Conservation (phyloP, 2,329 filamentous ascomycete genomes). For the Teratosphaeria nubilosa region DNA sequence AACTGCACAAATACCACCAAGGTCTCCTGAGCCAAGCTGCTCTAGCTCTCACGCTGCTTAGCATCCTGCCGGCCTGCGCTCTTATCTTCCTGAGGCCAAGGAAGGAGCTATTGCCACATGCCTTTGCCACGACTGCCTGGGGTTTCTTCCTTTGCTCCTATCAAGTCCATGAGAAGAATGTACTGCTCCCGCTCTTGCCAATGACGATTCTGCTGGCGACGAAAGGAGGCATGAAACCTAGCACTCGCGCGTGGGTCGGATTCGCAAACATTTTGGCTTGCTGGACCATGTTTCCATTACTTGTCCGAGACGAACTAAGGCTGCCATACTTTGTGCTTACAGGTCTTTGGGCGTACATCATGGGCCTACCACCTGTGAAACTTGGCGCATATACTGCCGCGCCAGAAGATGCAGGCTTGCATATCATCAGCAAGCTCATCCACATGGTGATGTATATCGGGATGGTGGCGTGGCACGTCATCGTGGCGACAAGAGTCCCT, state of each 20-base stretch:
- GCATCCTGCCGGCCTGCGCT: conserved; percentile 69
- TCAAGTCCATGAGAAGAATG: conserved; percentile 97
- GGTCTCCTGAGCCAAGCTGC: conserved; percentile 66
- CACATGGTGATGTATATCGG: conserved; percentile 66
- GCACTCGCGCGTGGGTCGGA: conserved; percentile 81
- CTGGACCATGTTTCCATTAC: conserved; percentile 90
- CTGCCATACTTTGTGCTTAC: conserved; percentile 80
- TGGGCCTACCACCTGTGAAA: conserved; percentile 74
- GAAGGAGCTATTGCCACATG: conserved; percentile 66
- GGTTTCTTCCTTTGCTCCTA: conserved; percentile 97
- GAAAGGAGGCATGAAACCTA: conserved; percentile 64
- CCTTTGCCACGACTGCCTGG: conserved; percentile 79
- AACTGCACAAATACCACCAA: conserved; percentile 65
- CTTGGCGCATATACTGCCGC: conserved; percentile 49
- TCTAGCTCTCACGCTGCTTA: conserved; percentile 60
- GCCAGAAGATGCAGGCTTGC: conserved; percentile 12
- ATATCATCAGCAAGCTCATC: conserved; percentile 46
- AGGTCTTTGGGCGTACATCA: conserved; percentile 79
- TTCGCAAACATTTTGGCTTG: conserved; percentile 82
- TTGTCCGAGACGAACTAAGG: conserved; percentile 71
- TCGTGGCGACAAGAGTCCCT: conserved; percentile 57
- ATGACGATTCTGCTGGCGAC: conserved; percentile 82
- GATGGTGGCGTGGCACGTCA: conserved; percentile 74
- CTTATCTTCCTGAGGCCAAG: conserved; percentile 70
- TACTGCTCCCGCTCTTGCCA: conserved; percentile 80